Conservation (phyloP, 129 eudicot genomes). For the Helianthus tuberosus region DNA sequence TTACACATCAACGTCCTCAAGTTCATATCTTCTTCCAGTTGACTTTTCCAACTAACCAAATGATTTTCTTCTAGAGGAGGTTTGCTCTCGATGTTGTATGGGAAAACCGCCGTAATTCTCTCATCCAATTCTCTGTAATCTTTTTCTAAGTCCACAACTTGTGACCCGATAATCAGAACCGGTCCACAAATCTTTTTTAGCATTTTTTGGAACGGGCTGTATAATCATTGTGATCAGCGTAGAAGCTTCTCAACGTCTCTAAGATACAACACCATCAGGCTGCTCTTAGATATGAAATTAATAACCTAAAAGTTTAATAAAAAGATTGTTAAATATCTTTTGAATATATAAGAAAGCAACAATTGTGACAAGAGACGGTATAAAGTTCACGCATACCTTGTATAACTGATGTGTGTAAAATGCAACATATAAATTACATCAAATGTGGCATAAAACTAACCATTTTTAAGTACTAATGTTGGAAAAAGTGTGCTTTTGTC, state of each 20-base stretch:
- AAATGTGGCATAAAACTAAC: too few species aligned
- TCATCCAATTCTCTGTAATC: constrained; percentile 67
- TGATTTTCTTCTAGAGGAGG: constrained; percentile 85
- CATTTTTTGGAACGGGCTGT: constrained; percentile 80
- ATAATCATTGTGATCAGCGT: constrained; percentile 66
- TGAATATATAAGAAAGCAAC: not conserved
- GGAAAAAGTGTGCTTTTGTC: too few species aligned
- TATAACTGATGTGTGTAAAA: too few species aligned
- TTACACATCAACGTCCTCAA: too few species aligned
- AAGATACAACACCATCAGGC: constrained; percentile 74
- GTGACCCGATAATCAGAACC: constrained; percentile 80
- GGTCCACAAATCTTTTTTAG: constrained; percentile 68
- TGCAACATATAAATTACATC: too few species aligned
- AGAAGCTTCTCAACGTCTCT: constrained; percentile 89
- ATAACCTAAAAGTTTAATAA: constrained; percentile 57
- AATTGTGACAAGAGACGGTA: not conserved
- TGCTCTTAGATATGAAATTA: constrained; percentile 55
- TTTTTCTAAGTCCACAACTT: constrained; percentile 49
- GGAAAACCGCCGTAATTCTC: constrained; percentile 69
- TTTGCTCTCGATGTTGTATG: constrained; percentile 77
- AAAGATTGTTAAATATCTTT: not conserved
- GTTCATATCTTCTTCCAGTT: constrained; percentile 93
- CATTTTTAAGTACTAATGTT: too few species aligned
- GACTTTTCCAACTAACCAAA: constrained; percentile 87
- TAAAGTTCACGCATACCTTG: too few species aligned